phyloP scores from a whole-genome alignment of 2,329 filamentous ascomycete genomes.

The Didymella lethalis region DNA sequence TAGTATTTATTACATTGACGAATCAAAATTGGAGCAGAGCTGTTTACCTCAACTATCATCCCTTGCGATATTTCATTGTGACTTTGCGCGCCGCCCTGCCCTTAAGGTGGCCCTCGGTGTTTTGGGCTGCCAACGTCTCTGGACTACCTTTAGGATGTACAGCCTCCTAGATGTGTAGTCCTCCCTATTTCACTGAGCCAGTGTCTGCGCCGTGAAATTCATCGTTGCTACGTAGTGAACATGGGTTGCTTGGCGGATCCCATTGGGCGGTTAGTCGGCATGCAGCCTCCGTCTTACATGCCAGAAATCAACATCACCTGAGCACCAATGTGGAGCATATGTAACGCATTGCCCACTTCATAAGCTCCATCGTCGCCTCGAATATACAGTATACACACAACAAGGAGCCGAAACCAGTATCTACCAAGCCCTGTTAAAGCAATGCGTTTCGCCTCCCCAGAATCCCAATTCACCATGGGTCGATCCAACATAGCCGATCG shows the following conservation, averaged over 20 bases:
- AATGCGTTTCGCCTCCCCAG: slow-evolving; percentile 1
- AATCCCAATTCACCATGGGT: neutral
- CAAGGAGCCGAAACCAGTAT: neutral
- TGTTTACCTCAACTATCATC: slow-evolving; percentile 5
- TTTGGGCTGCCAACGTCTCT: too few relatives aligned
- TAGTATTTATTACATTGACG: slow-evolving; percentile 27
- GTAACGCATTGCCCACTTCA: neutral
- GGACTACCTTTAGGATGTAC: neutral
- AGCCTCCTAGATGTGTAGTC: too few relatives aligned
- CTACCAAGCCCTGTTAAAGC: neutral
- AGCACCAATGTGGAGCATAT: neutral
- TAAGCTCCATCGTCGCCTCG: neutral
- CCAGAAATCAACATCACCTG: neutral
- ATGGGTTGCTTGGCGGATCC: slow-evolving; percentile 9
- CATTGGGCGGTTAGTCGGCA: slow-evolving; percentile 10
- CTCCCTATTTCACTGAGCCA: neutral
- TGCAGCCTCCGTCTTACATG: neutral
- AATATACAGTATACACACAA: neutral
- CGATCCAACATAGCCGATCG: neutral
- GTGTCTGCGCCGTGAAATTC: neutral
- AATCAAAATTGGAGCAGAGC: slow-evolving; percentile 29
- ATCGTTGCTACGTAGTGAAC: neutral
- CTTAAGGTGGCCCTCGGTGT: neutral
- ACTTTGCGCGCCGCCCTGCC: neutral
- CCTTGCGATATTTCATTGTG: slow-evolving; percentile 4